Conservation (phyloP, 2,329 filamentous ascomycete species). For the Stagonosporopsis chrysanthemi region DNA sequence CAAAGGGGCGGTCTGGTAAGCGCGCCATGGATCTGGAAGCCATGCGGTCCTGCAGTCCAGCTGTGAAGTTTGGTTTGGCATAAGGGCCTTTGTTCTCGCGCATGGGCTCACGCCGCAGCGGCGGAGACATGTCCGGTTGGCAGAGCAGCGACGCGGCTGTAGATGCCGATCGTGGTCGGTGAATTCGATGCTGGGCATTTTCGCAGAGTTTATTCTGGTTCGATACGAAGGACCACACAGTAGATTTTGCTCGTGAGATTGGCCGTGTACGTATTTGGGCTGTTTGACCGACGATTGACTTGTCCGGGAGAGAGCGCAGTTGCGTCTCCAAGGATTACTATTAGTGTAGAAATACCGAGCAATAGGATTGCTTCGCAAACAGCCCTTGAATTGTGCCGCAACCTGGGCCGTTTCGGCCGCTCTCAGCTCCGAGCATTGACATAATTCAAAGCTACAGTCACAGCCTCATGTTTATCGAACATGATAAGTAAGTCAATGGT, state of each 20-base stretch:
- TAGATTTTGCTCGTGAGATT: not conserved
- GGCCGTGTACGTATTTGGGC: not conserved
- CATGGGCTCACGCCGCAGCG: not conserved
- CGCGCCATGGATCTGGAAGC: not conserved
- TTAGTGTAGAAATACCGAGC: not conserved
- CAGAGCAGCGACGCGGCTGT: not conserved
- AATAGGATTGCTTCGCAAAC: no score
- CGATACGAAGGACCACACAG: not conserved
- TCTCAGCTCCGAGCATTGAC: not conserved
- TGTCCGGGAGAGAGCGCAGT: no score
- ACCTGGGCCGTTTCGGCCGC: not conserved
- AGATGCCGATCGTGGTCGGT: not conserved
- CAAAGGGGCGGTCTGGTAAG: not conserved
- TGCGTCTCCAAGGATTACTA: not conserved
- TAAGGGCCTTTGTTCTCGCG: not conserved
- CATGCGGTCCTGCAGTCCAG: not conserved
- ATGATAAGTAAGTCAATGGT: not conserved
- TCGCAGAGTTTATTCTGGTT: not conserved
- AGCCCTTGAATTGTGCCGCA: not conserved
- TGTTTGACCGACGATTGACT: not conserved
- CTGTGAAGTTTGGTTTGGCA: not conserved
- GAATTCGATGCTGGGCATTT: not conserved
- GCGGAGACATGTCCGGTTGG: constrained; percentile 4
- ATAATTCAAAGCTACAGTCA: not conserved
- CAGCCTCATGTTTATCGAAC: not conserved